Percentiles rank a stretch among this genome's conserved stretches.
These are phyloP conservation scores for Letharia columbiana DNA, from an alignment of 495 filamentous ascomycete species.

Conservation along the genomic window DNA sequence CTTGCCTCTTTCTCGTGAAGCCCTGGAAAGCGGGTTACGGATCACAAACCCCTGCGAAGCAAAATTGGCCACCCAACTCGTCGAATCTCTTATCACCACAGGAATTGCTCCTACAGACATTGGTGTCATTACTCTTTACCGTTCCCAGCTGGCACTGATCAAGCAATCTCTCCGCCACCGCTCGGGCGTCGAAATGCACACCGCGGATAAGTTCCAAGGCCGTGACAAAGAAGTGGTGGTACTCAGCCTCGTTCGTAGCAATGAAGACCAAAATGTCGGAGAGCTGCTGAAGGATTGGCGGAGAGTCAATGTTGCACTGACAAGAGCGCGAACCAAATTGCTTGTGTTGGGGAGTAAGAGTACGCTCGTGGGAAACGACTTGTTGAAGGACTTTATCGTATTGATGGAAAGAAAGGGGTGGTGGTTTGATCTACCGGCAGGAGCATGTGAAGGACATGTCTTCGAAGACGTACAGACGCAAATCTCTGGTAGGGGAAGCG, in stretches of 20 bases:
- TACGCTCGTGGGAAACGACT: conserved; percentile 69
- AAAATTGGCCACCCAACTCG: conserved; percentile 63
- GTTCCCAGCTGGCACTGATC: conserved; percentile 69
- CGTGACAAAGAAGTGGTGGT: conserved; percentile 89
- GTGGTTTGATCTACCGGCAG: conserved; percentile 60
- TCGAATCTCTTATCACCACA: conserved; percentile 61
- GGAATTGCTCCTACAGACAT: conserved; percentile 71
- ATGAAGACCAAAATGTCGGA: conserved; percentile 68
- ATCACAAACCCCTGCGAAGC: conserved; percentile 81
- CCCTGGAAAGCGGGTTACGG: conserved; percentile 60
- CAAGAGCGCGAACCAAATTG: conserved; percentile 80
- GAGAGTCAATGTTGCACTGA: conserved; percentile 91
- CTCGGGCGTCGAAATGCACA: conserved; percentile 79
- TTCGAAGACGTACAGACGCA: conserved; percentile 48
- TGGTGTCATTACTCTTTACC: conserved; percentile 98
- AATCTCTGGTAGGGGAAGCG: conserved; percentile 18
- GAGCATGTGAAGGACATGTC: conserved; percentile 57
- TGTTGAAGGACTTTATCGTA: conserved; percentile 64
- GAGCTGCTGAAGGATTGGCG: conserved; percentile 88
- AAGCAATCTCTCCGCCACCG: conserved; percentile 45
- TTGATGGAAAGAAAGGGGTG: conserved; percentile 66
- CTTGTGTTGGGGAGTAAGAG: conserved; percentile 72
- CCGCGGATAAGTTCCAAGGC: conserved; percentile 92
- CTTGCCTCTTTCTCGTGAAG: conserved; percentile 53
- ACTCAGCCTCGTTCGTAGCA: conserved; percentile 76